Conservation (phyloP, 495 filamentous ascomycete species). For the Aspergillus baeticus region DNA sequence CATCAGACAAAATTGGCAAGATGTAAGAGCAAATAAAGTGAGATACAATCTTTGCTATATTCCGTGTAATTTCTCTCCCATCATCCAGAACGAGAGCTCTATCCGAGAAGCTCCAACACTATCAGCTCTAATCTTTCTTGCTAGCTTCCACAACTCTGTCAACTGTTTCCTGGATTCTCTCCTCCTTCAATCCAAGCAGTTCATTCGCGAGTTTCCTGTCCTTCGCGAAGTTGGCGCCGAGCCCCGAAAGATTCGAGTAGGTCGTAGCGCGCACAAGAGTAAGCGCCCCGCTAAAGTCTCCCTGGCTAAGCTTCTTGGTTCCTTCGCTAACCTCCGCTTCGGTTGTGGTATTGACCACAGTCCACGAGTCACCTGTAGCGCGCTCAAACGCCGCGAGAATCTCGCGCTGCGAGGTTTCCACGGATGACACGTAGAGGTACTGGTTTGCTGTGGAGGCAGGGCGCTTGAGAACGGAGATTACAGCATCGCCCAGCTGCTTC, state of each 20-base stretch:
- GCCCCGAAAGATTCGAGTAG: slow-evolving; percentile 26
- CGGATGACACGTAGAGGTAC: slow-evolving; percentile 46
- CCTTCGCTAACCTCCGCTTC: slow-evolving; percentile 27
- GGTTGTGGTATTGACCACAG: slow-evolving; percentile 29
- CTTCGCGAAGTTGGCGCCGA: slow-evolving; percentile 29
- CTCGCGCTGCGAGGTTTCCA: slow-evolving; percentile 45
- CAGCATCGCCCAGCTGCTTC: slow-evolving; percentile 34
- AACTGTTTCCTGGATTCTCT: slow-evolving; percentile 30
- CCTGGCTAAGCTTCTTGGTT: slow-evolving; percentile 29
- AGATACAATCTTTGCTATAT: too few relatives aligned
- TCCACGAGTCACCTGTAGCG: slow-evolving; percentile 39
- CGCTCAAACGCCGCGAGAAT: slow-evolving; percentile 45
- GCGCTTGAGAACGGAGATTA: slow-evolving; percentile 38
- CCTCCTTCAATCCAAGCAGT: slow-evolving; percentile 27
- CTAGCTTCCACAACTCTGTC: slow-evolving; percentile 16
- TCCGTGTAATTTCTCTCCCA: too few relatives aligned
- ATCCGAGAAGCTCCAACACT: too few relatives aligned
- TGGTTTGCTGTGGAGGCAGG: slow-evolving; percentile 43
- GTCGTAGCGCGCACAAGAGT: slow-evolving; percentile 27
- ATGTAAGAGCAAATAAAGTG: too few relatives aligned
- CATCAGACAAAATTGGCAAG: too few relatives aligned
- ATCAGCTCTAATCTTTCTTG: too few relatives aligned
- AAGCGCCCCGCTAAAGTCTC: slow-evolving; percentile 35
- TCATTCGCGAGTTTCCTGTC: slow-evolving; percentile 29
- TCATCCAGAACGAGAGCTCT: too few relatives aligned